phyloP scores from a whole-genome alignment of 2,329 filamentous ascomycete genomes.

The Cladosporium sp. region DNA sequence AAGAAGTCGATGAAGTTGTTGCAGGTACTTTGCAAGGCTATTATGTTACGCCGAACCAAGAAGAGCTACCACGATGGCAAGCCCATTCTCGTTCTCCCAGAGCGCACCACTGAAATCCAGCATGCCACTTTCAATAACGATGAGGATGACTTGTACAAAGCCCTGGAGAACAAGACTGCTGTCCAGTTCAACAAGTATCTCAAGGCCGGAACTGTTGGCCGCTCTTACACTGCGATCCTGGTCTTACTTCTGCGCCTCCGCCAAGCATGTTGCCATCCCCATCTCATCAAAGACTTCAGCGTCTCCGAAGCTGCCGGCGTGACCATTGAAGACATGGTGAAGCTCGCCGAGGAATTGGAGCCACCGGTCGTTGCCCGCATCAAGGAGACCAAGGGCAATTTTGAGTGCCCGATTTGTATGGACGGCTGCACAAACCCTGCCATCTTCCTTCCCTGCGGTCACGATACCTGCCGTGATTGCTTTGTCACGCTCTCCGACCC shows the following conservation, averaged over 20 bases:
- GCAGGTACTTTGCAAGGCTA: conserved; percentile 71
- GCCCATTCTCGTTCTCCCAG: conserved; percentile 65
- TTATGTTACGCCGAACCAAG: conserved; percentile 80
- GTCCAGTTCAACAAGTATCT: conserved; percentile 75
- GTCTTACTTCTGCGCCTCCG: conserved; percentile 76
- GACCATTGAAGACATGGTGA: conserved; percentile 53
- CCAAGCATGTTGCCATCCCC: conserved; percentile 75
- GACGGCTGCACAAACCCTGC: conserved; percentile 70
- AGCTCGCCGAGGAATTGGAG: conserved; percentile 59
- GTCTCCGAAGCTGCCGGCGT: conserved; percentile 47
- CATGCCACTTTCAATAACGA: conserved; percentile 65
- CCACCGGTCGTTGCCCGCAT: conserved; percentile 63
- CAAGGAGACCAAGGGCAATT: conserved; percentile 52
- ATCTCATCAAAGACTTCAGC: conserved; percentile 64
- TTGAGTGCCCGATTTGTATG: conserved; percentile 80
- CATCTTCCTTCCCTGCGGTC: conserved; percentile 79
- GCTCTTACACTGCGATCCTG: conserved; percentile 74
- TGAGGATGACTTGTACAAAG: conserved; percentile 61
- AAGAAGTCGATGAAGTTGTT: conserved; percentile 63
- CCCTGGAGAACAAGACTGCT: conserved; percentile 63
- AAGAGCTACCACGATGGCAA: conserved; percentile 73
- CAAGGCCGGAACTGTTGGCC: conserved; percentile 61
- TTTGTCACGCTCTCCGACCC: conserved; percentile 66
- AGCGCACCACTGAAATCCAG: conserved; percentile 58
- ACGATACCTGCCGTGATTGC: conserved; percentile 74